Base-by-base conservation (phyloP, 2,329 filamentous ascomycete species). In the Trichothecium roseum region DNA sequence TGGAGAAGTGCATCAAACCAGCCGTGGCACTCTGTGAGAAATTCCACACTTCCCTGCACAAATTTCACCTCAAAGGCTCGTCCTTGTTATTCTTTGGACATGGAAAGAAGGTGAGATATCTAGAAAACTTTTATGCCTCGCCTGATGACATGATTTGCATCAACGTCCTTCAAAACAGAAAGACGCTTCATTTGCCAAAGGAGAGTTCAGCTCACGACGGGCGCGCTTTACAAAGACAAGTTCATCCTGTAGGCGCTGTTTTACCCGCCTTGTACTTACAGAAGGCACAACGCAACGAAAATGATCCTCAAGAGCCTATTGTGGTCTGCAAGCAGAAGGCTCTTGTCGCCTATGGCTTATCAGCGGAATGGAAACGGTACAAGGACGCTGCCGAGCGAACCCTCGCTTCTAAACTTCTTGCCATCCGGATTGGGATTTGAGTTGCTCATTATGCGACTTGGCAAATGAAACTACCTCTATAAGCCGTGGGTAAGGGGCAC, bases 11-110 rank as follows among this genome's bases (percentile, higher is more conserved):
- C 35, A 43, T 64, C 34, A 42, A 37, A 24, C 59, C 57, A 2
- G 59, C 60, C 2, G 51, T 62, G 44, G 37, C 35, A 9, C 47
- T 63, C 2, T 55, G 62, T 22, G 57, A 64, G 41, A 60, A 60
- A 42, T 43, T 63, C 18, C 46, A 56, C 16, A 51, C 56, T 8
- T 60, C 59, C 18, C 59, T 55, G 1, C 49, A 59, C 34, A 49
- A 58, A 29, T 63, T 60, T 39, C 55, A 58, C 30, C 49, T 60
- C 10, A 52, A 55, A 31, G 47, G 56, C 28, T 51, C 57, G 37
- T 42, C 49, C 0, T 55, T 51, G 38, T 46, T 55, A 15, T 28
- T 46, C 6, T 52, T 49, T 41, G 43, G 43, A 4, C 20, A 38
- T 0, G 42, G 43, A 6, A 43, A 48, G 12, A 44, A 45, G 8